Evolutionary conservation across 2,329 filamentous ascomycete genomes (phyloP).

Genomic region (Sporothrix globosa): DNA sequence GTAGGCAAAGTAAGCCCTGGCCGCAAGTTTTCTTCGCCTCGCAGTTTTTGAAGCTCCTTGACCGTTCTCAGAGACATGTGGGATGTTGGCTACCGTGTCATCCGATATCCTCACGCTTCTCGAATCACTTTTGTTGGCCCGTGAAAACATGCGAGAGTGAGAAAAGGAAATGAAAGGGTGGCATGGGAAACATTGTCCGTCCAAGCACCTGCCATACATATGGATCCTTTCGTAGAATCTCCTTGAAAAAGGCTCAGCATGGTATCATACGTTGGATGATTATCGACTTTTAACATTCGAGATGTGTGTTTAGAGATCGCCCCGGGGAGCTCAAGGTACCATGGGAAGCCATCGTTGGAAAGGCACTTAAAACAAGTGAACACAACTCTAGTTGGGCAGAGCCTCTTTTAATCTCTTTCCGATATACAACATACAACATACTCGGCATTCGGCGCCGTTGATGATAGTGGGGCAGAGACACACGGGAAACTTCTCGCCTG

Average conservation of each 20-base stretch:
- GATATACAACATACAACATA: too few species aligned
- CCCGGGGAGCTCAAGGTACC: not conserved
- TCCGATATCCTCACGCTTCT: constrained; percentile 12
- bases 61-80: not conserved
- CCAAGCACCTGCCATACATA: constrained; percentile 6
- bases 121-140: not conserved
- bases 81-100: not conserved
- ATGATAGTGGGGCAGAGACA: not conserved
- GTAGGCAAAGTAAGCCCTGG: constrained; percentile 1
- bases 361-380: not conserved
- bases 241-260: constrained; percentile 6
- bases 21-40: not conserved
- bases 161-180: not conserved
- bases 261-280: constrained; percentile 29
- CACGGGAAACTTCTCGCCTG: not conserved
- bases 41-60: not conserved
- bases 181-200: not conserved
- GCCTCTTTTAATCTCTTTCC: not conserved
- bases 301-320: constrained; percentile 28
- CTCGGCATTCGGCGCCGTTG: not conserved
- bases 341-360: not conserved
- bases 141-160: not conserved
- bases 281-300: constrained; percentile 22
- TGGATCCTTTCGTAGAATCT: not conserved
- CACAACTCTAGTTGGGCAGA: not conserved